Conservation (phyloP, 75 land plant genomes). For the Chamaecyparis obtusa region DNA sequence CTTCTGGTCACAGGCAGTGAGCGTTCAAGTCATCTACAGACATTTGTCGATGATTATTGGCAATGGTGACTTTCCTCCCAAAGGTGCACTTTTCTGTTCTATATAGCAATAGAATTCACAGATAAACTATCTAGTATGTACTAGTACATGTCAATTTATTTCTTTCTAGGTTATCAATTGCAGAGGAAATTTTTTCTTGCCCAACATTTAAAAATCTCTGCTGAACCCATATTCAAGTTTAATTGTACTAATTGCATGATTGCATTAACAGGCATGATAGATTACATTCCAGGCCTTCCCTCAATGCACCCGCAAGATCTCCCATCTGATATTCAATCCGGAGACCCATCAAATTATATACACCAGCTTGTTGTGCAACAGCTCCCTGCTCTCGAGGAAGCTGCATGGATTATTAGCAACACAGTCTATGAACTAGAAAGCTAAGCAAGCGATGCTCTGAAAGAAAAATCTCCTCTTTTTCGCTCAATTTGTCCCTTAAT, state of each 20-base stretch:
- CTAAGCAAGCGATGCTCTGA: not conserved
- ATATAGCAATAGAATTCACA: too few relatives aligned
- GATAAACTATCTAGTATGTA: too few relatives aligned
- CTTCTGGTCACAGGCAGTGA: too few relatives aligned
- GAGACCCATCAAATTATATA: not conserved
- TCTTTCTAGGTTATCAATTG: too few relatives aligned
- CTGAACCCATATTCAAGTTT: too few relatives aligned
- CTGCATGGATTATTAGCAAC: not conserved
- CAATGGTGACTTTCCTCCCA: too few relatives aligned
- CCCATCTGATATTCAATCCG: not conserved
- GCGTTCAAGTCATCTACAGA: too few relatives aligned
- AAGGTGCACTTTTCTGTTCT: too few relatives aligned
- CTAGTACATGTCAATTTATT: too few relatives aligned
- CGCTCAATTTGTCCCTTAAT: not conserved
- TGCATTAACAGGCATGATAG: not conserved
- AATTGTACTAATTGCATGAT: not conserved
- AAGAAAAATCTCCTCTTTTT: not conserved
- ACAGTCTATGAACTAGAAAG: slow-evolving; percentile 17
- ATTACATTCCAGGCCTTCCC: slow-evolving; percentile 17
- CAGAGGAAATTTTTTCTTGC: too few relatives aligned
- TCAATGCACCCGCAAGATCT: not conserved
- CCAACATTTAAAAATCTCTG: too few relatives aligned
- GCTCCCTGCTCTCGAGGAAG: not conserved
- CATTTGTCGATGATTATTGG: too few relatives aligned
- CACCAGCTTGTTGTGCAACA: not conserved